Base-by-base conservation (phyloP, 805 yeast species). In the Soucietia sequanensis region DNA sequence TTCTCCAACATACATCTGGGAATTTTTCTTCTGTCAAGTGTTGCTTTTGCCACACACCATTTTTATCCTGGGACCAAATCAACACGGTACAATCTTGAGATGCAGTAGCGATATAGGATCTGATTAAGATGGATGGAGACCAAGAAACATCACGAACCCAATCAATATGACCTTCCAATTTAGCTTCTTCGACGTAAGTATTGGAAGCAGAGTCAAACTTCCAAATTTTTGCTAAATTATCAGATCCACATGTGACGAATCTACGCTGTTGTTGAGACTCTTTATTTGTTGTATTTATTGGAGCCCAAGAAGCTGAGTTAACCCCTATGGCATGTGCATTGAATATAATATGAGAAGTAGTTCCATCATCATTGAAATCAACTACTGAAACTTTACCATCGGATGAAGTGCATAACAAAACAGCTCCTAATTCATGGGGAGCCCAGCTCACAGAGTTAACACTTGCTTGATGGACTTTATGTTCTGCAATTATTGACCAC, bases 101-200 rank as follows among this genome's bases (percentile, higher is more conserved):
- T 7, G 96, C 97, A 23, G 95, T 81, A 10, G 98, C 99, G 50
- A 93, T 84, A 59, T 89, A 91, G 10, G 95, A 81, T 48, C 86
- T 83, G 30, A 87, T 76, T 43, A 93, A 74, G 31, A 87, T 80
- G 2, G 95, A 81, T 31, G 98, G 96, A 14, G 96, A 88, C 99
- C 99, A 93, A 4, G 95, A 88, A 41, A 91, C 97, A 58, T 93
- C 99, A 62, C 99, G 81, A 22, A 93, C 97, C 99, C 99, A 93
- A 62, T 93, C 99, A 12, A 86, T 72, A 62, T 93, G 99, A 26
- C 97, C 99, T 44, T 80, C 81, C 35, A 93, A 74, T 18, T 78
- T 75, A 27, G 81, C 81, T 60, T 91, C 96, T 50, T 81, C 74
- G 17, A 72, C 72, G 57, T 85, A 88, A 18, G 75, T 75, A 46